Evolutionary conservation across 2,329 filamentous ascomycete genomes (phyloP).

Genomic region (Tolypocladium pustulatum): DNA sequence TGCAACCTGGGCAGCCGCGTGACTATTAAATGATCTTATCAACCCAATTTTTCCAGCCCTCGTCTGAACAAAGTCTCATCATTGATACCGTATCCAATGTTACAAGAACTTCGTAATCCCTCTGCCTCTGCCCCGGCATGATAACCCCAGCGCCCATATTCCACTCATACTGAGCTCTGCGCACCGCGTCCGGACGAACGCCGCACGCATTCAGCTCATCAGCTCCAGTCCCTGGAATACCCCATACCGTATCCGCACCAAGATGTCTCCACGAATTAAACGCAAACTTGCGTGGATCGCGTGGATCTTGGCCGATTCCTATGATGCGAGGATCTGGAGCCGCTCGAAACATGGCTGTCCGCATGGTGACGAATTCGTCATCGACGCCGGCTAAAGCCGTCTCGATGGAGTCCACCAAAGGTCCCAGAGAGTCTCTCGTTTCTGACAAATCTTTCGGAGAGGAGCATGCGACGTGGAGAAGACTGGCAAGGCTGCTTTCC

Average conservation of each 20-base stretch:
- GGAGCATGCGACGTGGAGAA: conserved; percentile 11
- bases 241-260: conserved; percentile 29
- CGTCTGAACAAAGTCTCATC: conserved; percentile 13
- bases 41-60: conserved; percentile 17
- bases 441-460: neutral
- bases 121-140: conserved; percentile 15
- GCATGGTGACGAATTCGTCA: conserved; percentile 26
- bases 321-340: conserved; percentile 27
- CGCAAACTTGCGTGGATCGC: conserved; percentile 26
- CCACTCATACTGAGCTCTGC: conserved; percentile 17
- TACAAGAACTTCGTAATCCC: conserved; percentile 19
- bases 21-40: conserved; percentile 2
- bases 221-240: conserved; percentile 13
- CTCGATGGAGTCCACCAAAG: conserved; percentile 18
- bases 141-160: conserved; percentile 20
- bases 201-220: neutral
- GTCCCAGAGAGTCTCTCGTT: conserved; percentile 11
- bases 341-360: conserved; percentile 25
- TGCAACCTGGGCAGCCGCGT: neutral
- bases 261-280: conserved; percentile 36
- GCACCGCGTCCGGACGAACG: conserved; percentile 17
- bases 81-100: conserved; percentile 20
- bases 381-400: conserved; percentile 19
- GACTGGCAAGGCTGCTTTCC: conserved; percentile 10
- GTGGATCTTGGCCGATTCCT: conserved; percentile 28